Evolutionary conservation across 192 early-diverging fungal genomes (phyloP), one percentile per base, ranked within the genome.

Genomic region (Backusella sp.): DNA sequence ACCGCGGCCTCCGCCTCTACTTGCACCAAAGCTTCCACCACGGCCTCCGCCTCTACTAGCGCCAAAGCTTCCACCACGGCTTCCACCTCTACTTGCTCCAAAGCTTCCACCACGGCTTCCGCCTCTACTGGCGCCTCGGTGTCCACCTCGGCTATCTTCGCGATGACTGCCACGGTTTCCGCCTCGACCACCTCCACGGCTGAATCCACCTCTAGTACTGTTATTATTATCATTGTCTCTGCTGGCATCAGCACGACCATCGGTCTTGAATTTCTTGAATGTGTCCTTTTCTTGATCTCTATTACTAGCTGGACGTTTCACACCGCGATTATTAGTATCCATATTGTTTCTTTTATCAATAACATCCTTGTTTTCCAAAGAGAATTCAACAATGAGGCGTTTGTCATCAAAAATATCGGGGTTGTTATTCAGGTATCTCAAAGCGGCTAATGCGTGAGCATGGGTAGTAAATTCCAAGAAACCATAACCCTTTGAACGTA

Each of bases 401-500:
- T 93, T 87, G 37, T 87, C 89, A 34, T 77, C 66, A 66, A 90
- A 90, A 72, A 90, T 72, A 68, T 85, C 86, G 5, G 90, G 90
- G 69, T 89, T 87, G 80, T 96, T 96, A 85, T 97, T 97, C 77
- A 99, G 86, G 78, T 91, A 96, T 46, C 97, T 88, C 75, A 99
- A 84, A 74, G 95, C 95, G 11, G 96, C 96, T 68, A 99, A 86
- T 12, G 97, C 97, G 76, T 98, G 95, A 0, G 95, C 87, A 77
- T 99, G 96, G 9, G 85, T 85, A 30, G 75, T 86, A 76, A 94
- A 98, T 84, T 99, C 97, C 80, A 99, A 84, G 86, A 99, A 99
- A 37, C 94, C 96, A 74, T 93, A 98, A 53, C 97, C 96, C 81
- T 94, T 94, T 73, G 90, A 92, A 35, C 91, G 88, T 17, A 84